phyloP scores from a whole-genome alignment of 2,329 filamentous ascomycete species.

The Podosphaera aphanis region DNA sequence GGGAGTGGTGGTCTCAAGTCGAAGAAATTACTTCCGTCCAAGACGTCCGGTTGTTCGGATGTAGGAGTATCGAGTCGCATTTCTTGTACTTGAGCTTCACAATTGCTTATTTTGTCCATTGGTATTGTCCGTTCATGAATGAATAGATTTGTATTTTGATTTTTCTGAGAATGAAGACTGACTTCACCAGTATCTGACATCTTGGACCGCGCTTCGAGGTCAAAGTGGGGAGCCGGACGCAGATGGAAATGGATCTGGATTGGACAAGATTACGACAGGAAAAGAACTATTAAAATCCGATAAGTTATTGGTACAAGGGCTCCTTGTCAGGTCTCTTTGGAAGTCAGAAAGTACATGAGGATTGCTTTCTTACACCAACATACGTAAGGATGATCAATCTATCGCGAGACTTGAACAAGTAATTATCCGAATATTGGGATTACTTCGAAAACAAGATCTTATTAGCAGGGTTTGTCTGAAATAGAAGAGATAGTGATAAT shows the following conservation, averaged over 20 bases:
- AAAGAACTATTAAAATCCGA: neutral
- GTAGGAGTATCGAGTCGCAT: neutral
- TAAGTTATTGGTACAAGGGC: neutral
- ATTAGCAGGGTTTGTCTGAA: neutral
- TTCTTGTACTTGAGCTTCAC: neutral
- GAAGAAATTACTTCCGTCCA: slow-evolving; percentile 1
- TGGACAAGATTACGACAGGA: too few relatives aligned
- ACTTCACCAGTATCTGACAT: neutral
- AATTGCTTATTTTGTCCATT: neutral
- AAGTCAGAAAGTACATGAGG: neutral
- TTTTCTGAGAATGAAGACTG: neutral
- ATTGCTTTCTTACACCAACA: neutral
- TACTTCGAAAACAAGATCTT: neutral
- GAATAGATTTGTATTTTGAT: too few relatives aligned
- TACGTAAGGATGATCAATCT: neutral
- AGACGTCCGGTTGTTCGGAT: neutral
- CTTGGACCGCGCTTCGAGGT: neutral
- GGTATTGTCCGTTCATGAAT: neutral
- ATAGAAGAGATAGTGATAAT: neutral
- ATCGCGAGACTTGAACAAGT: neutral
- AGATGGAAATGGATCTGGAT: neutral
- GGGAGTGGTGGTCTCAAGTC: slow-evolving; percentile 1
- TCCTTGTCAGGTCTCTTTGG: neutral
- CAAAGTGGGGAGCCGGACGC: neutral
- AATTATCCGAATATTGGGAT: neutral